Base-by-base conservation (phyloP, 2,329 filamentous ascomycete species). In the Talaromyces sp. region DNA sequence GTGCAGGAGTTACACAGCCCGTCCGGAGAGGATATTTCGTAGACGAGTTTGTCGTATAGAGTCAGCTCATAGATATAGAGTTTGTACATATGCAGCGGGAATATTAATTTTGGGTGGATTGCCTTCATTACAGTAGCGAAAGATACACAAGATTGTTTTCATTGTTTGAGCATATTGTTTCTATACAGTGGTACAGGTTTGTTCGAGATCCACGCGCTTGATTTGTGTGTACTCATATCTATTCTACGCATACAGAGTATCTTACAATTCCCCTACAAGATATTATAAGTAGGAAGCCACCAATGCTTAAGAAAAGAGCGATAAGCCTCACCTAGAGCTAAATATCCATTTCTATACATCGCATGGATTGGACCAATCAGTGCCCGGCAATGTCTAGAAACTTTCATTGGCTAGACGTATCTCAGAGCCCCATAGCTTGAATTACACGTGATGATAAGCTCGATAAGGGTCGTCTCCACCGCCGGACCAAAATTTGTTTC, bases 401-500 rank as follows among this genome's bases (percentile, higher is more conserved):
- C 22, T 50, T 10, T 27, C 13, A 50, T 50, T 50, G 47, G 47
- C 10, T 2, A 16, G 22, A 22, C 0, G 3, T 6, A 6, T 13
- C 3, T 5, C 19, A 13, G 1, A 13, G 19, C 43, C 19, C 43
- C 43, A 47, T 10, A 47, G 10, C 10, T 16, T 31, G 1, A 2
- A 6, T 22, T 3, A 14, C 54, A 61, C 59, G 59, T 61, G 59
- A 33, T 19, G 59, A 48, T 61, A 47, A 63, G 39, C n/a, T 6
- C 16, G 52, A 45, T 37, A 50, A 50, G 16, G 7, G 5, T n/a
- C 19, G 35, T 14, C 59, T 61, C 59, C 45, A 61, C 59, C 43
- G 3, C 14, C n/a, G n/a, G 41, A 13, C 59, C 59, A 61, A 61
- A 61, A 45, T 63, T 63, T 63, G 50, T 52, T 63, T 41, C 59